These are phyloP conservation scores for Sporisorium exsertum DNA, from an alignment of 1,284 basidiomycete species.

Conservation along the genomic window DNA sequence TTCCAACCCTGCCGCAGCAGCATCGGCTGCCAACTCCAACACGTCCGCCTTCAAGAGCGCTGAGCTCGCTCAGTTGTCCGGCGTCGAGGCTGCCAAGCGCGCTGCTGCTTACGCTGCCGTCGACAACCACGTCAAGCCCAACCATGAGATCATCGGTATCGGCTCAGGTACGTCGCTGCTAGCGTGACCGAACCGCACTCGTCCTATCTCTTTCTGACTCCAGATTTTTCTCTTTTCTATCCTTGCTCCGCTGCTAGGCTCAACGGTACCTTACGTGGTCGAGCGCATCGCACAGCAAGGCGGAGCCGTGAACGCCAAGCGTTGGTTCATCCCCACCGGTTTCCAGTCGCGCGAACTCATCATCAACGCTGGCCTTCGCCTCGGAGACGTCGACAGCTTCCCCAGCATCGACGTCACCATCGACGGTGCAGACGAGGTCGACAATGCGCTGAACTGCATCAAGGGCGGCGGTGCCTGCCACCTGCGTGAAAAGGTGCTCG, in stretches of 20 bases:
- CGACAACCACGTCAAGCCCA: constrained; percentile 84
- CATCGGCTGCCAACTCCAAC: constrained; percentile 36
- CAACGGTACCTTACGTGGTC: constrained; percentile 97
- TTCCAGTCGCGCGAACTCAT: constrained; percentile 98
- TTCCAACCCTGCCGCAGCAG: constrained; percentile 17
- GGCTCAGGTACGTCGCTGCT: constrained; percentile 54
- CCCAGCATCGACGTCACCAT: constrained; percentile 92
- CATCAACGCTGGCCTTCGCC: constrained; percentile 78
- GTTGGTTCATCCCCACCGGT: constrained; percentile 73
- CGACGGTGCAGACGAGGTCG: constrained; percentile 97
- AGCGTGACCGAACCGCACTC: background rate
- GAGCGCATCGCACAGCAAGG: constrained; percentile 93
- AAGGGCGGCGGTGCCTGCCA: constrained; percentile 99
- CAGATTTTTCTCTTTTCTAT: background rate
- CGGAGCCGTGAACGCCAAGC: constrained; percentile 77
- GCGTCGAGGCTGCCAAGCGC: constrained; percentile 77
- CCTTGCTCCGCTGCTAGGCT: constrained; percentile 73
- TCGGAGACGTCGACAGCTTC: constrained; percentile 83
- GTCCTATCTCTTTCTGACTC: background rate
- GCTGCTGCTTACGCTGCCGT: constrained; percentile 95
- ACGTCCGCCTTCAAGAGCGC: constrained; percentile 37
- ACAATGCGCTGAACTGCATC: constrained; percentile 88
- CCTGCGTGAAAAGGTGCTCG: constrained; percentile 94
- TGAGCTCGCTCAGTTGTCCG: constrained; percentile 20
- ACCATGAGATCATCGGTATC: constrained; percentile 79